Base-by-base conservation (phyloP, 371 early-diverging fungal species). In the Rhizomucor pusillus region DNA sequence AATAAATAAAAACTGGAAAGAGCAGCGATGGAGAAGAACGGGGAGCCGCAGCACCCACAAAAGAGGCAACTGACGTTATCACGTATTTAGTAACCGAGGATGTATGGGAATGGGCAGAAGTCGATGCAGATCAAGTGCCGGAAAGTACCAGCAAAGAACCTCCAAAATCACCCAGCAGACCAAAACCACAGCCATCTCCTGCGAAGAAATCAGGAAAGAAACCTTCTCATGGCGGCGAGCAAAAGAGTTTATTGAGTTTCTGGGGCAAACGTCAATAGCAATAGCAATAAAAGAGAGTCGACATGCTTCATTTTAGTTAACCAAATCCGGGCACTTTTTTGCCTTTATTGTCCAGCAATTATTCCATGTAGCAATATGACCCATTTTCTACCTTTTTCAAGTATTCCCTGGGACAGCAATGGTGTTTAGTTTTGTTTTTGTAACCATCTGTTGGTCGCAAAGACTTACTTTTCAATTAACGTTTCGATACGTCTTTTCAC, bases 401-500 rank as follows among this genome's bases (percentile, higher is more conserved):
- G 19, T 41, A 41, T 19, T 41, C 41, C 11, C 41, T 41, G 11
- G 5, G 12, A 41, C 5, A 41, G 5, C 3, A 41, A 4, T 4
- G 3, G 5, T 12, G 29, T 29, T 29, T 29, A 41, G 41, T 19
- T 16, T 16, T 41, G 41, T 11, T 41, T 41, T 41, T 7, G 29
- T 5, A 29, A 3, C 3, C 29, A 3, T 7, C 29, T 3, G 29
- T 29, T 29, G 7, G 29, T 29, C 3, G 24, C 3, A 7, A 46
- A 23, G 24, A 43, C 59, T 55, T 71, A 76, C 77, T 71, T 77
- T 41, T 97, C 96, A 57, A 97, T 91, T 49, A 97, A 66, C 7
- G 79, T 69, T 67, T 97, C 97, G 47, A 98, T 88, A 12, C 95
- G 82, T 65, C 88, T 87, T 70, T 97, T 97, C 36, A 93, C 59